These are phyloP conservation scores for Saturnispora sanitii DNA, from an alignment of 805 yeast species.

Conservation along the genomic window DNA sequence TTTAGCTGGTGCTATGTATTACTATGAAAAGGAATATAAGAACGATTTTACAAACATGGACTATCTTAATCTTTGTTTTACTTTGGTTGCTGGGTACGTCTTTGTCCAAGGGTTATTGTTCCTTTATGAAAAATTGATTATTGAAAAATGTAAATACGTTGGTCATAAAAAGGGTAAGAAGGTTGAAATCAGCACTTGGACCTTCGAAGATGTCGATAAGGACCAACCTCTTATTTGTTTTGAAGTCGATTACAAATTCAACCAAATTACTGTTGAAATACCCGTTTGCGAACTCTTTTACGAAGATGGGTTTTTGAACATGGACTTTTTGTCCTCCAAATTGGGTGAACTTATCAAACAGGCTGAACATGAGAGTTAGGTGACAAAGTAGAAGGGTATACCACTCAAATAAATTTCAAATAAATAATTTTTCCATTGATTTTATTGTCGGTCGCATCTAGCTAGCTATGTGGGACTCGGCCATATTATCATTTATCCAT, in stretches of 20 bases:
- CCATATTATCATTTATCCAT: no score
- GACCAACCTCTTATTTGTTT: constrained; percentile 37
- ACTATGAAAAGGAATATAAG: constrained; percentile 37
- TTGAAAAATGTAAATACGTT: constrained; percentile 37
- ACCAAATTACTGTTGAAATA: constrained; percentile 21
- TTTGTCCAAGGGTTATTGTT: constrained; percentile 28
- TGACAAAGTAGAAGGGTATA: no score
- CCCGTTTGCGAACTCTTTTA: constrained; percentile 39
- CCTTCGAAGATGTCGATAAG: constrained; percentile 18
- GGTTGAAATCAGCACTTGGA: constrained; percentile 30
- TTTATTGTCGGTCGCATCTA: no score
- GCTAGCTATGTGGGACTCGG: no score
- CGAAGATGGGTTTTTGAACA: constrained; percentile 35
- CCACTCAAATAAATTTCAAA: constrained; percentile 10
- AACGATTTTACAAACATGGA: constrained; percentile 32
- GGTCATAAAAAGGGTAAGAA: constrained; percentile 32
- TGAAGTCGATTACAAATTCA: constrained; percentile 25
- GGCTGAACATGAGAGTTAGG: constrained; percentile 20
- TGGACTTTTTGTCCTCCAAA: constrained; percentile 25
- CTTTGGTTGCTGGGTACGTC: constrained; percentile 31
- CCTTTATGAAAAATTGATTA: constrained; percentile 26
- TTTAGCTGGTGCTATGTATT: constrained; percentile 37
- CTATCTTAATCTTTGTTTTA: constrained; percentile 28
- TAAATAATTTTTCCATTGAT: no score
- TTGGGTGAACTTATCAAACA: constrained; percentile 17